Conservation (phyloP, 345 rosid species). For the Camelina sativa region DNA sequence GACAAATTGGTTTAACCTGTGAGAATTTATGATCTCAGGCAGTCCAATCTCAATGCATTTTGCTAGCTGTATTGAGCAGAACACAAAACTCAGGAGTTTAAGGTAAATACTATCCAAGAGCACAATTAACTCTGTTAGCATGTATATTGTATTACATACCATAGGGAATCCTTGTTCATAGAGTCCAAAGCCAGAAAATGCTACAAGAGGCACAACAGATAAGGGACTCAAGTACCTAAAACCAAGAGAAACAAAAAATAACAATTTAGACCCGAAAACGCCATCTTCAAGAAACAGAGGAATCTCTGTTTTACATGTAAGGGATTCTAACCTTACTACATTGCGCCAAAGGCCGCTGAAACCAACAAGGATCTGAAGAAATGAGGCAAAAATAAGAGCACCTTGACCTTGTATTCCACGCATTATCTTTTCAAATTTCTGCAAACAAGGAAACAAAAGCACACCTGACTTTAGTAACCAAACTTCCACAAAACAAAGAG, state of each 20-base stretch:
- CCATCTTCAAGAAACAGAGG: slow-evolving; percentile 9
- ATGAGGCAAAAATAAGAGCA: slow-evolving; percentile 76
- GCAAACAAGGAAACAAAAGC: slow-evolving; percentile 27
- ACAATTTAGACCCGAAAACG: background rate
- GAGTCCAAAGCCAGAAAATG: slow-evolving; percentile 88
- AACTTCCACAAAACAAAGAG: background rate
- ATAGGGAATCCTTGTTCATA: slow-evolving; percentile 89
- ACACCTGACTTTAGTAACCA: background rate
- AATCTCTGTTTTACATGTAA: background rate
- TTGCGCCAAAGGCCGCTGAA: slow-evolving; percentile 96
- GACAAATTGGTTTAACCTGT: slow-evolving; percentile 56
- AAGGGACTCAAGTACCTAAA: slow-evolving; percentile 79
- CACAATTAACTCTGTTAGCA: background rate
- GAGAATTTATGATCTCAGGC: slow-evolving; percentile 77
- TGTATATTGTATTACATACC: slow-evolving; percentile 49
- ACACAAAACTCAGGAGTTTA: background rate
- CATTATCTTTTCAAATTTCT: slow-evolving; percentile 90
- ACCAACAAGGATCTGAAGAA: slow-evolving; percentile 82
- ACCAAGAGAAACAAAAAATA: slow-evolving; percentile 13
- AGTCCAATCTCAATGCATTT: slow-evolving; percentile 92
- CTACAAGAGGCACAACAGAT: slow-evolving; percentile 82
- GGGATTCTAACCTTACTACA: slow-evolving; percentile 62
- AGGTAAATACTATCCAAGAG: background rate
- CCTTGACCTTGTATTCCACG: slow-evolving; percentile 69
- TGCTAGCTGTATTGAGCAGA: slow-evolving; percentile 62